Conservation (phyloP, 2,329 filamentous ascomycete genomes). For the Lachnellula arida region DNA sequence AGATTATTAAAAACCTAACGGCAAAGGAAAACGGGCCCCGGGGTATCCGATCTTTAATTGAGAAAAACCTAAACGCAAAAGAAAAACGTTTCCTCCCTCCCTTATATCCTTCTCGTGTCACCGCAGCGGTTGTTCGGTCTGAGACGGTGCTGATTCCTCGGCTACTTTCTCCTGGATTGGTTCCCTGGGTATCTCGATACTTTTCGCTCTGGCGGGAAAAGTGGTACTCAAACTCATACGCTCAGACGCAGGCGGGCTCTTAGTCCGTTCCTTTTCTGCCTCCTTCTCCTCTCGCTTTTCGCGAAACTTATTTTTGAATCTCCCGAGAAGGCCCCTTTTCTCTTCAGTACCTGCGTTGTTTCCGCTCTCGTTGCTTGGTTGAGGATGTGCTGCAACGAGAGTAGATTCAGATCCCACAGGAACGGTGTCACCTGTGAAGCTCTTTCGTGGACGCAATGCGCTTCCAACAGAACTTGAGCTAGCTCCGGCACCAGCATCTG, state of each 20-base stretch:
- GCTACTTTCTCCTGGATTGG: slow-evolving; percentile 17
- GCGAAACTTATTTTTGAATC: slow-evolving; percentile 59
- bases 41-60: slow-evolving; percentile 24
- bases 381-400: slow-evolving; percentile 19
- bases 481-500: slow-evolving; percentile 58
- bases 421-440: slow-evolving; percentile 39
- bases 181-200: slow-evolving; percentile 26
- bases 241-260: slow-evolving; percentile 27
- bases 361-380: slow-evolving; percentile 33
- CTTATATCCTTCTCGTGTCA: slow-evolving; percentile 1
- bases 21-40: slow-evolving; percentile 10
- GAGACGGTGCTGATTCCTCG: slow-evolving; percentile 11
- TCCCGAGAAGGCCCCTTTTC: slow-evolving; percentile 58
- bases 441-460: slow-evolving; percentile 42
- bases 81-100: background rate
- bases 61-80: slow-evolving; percentile 6
- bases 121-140: background rate
- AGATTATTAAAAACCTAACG: too few species aligned
- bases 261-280: slow-evolving; percentile 27
- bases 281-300: slow-evolving; percentile 42
- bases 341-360: slow-evolving; percentile 24
- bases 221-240: slow-evolving; percentile 17
- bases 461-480: slow-evolving; percentile 68
- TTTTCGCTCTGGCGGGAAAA: slow-evolving; percentile 23
- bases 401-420: slow-evolving; percentile 29